Base-by-base conservation (phyloP, 257 asterid species). In the Marsdenia floribunda region DNA sequence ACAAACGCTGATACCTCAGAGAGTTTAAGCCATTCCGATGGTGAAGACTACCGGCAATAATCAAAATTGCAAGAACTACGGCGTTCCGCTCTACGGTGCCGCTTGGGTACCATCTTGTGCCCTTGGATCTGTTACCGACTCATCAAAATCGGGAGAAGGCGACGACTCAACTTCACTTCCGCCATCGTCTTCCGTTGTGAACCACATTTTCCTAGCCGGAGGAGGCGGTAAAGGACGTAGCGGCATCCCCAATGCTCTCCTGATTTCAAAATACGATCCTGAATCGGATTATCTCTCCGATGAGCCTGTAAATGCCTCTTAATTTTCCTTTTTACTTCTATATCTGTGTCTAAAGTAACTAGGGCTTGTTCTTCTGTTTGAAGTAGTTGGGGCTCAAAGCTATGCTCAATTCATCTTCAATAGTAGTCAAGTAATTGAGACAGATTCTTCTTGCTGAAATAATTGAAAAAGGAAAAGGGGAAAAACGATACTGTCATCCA, bases 171-270 rank as follows among this genome's bases (percentile, higher is more conserved):
- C 52, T 24, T 15, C 61, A 5, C 57, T 42, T 19, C 60, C 60
- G 81, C 44, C 44, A 70, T 50, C 33, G 77, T 50, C 77, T 21
- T 63, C 80, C 35, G 3, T 68, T 16, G 76, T 29, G 54, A 81
- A 75, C 77, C 88, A 86, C 79, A 84, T 92, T 38, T 84, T 90
- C 61, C 90, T 94, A 14, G 82, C 99, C 49, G 97, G 99, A 65
- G 99, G 99, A 19, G 99, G 99, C 19, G 99, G 99, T 5, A 97
- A 94, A 88, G 97, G 99, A 71, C 77, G 76, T 77, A 94, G 89
- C 76, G 98, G 99, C 46, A 90, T 94, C 40, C 96, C 88, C 0
- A 94, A 92, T 53, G 90, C 96, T 40, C 74, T 94, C 78, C 87
- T 94, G n/a, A 72, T 94, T 33, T 86, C 95, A 0, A 74, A 84